phyloP scores from a whole-genome alignment of 1,139 yeast genomes.

The Meyerozyma elateridarum region DNA sequence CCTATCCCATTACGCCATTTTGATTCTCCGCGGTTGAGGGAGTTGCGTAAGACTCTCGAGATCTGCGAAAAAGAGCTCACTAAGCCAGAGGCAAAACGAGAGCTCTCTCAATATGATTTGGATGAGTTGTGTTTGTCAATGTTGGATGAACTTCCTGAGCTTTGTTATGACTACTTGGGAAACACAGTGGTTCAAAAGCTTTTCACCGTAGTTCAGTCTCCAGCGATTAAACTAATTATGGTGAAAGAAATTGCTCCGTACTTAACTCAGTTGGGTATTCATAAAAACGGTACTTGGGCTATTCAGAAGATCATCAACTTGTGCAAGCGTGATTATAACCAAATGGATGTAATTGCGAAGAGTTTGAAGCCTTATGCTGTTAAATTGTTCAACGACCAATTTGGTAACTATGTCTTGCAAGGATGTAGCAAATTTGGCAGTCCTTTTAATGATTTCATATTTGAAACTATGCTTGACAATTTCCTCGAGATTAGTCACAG shows the following conservation, averaged over 20 bases:
- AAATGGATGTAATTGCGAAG: constrained; percentile 62
- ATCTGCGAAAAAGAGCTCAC: constrained; percentile 12
- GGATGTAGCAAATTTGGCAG: constrained; percentile 87
- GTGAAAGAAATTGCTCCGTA: constrained; percentile 73
- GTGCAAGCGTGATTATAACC: constrained; percentile 57
- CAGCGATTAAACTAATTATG: constrained; percentile 75
- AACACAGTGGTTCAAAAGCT: constrained; percentile 93
- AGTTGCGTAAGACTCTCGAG: constrained; percentile 53
- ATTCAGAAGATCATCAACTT: constrained; percentile 91
- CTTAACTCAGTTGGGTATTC: constrained; percentile 88
- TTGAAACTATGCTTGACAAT: constrained; percentile 75
- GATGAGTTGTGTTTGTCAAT: constrained; percentile 82
- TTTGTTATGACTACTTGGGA: constrained; percentile 90
- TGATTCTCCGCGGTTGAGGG: constrained; percentile 78
- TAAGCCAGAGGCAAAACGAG: constrained; percentile 4
- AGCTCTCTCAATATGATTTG: constrained; percentile 47
- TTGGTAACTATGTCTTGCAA: constrained; percentile 94
- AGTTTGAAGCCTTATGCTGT: constrained; percentile 80
- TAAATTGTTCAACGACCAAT: constrained; percentile 87
- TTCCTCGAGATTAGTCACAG: constrained; percentile 83
- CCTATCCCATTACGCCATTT: constrained; percentile 62
- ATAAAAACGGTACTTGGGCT: constrained; percentile 99
- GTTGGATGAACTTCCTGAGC: constrained; percentile 85
- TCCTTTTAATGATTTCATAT: constrained; percentile 85
- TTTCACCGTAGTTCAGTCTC: constrained; percentile 63